phyloP scores from a whole-genome alignment of 2,329 filamentous ascomycete genomes.

The Aspergillus niger region DNA sequence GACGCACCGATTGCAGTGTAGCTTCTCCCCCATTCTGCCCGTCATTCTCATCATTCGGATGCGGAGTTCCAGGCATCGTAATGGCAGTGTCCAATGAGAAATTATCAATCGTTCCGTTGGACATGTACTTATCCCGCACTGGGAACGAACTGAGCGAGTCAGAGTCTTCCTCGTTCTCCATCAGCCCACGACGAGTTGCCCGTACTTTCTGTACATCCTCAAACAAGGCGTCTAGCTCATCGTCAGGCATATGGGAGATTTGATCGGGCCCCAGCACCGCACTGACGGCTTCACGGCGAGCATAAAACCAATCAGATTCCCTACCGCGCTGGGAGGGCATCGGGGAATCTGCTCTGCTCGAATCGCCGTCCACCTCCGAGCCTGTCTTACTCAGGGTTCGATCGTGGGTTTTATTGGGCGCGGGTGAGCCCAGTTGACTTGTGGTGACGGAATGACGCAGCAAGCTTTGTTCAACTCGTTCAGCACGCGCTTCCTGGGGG shows the following conservation, averaged over 20 bases:
- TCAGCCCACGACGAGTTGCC: slow-evolving; percentile 74
- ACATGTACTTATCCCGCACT: slow-evolving; percentile 91
- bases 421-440: slow-evolving; percentile 65
- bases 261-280: slow-evolving; percentile 88
- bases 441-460: slow-evolving; percentile 77
- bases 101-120: slow-evolving; percentile 90
- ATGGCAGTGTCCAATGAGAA: slow-evolving; percentile 92
- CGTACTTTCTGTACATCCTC: slow-evolving; percentile 90
- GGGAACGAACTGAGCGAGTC: slow-evolving; percentile 89
- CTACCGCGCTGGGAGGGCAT: slow-evolving; percentile 66
- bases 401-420: slow-evolving; percentile 69
- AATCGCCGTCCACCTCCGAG: slow-evolving; percentile 72
- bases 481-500: slow-evolving; percentile 90
- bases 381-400: slow-evolving; percentile 75
- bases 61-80: slow-evolving; percentile 89
- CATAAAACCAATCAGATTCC: slow-evolving; percentile 94
- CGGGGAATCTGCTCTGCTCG: slow-evolving; percentile 78
- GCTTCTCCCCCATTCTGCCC: slow-evolving; percentile 51
- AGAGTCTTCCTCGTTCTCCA: slow-evolving; percentile 70
- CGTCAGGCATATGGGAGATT: slow-evolving; percentile 84
- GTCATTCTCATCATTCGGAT: slow-evolving; percentile 69
- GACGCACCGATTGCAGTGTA: slow-evolving; percentile 69
- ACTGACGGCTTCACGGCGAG: slow-evolving; percentile 86
- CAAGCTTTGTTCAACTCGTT: slow-evolving; percentile 83
- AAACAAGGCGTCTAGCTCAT: slow-evolving; percentile 89